Conservation (phyloP, 2,329 filamentous ascomycete species). For the Aspergillus transmontanensis region DNA sequence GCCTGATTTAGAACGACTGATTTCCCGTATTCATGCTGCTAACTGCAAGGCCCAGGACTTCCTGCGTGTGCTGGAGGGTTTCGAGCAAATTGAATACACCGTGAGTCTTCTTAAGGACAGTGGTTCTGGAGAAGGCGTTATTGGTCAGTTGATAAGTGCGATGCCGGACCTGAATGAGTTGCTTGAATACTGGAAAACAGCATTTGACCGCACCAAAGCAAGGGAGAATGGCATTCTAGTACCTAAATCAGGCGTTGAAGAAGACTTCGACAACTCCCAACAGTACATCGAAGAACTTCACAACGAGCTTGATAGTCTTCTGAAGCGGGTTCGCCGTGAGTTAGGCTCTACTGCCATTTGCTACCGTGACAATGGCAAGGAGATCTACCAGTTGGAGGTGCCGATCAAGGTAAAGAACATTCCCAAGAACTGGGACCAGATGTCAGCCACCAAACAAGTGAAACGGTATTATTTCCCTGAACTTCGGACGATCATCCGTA, state of each 20-base stretch:
- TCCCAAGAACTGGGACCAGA: conserved; percentile 87
- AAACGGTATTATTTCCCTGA: conserved; percentile 94
- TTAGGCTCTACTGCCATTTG: conserved; percentile 73
- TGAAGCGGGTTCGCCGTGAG: conserved; percentile 71
- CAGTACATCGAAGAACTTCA: conserved; percentile 76
- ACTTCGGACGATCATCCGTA: conserved; percentile 77
- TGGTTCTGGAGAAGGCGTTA: conserved; percentile 76
- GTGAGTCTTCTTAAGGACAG: conserved; percentile 76
- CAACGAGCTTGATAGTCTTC: conserved; percentile 67
- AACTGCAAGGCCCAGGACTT: conserved; percentile 92
- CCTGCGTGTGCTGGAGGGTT: conserved; percentile 88
- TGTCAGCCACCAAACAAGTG: conserved; percentile 88
- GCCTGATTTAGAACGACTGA: conserved; percentile 89
- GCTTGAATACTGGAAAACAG: conserved; percentile 83
- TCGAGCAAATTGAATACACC: conserved; percentile 96
- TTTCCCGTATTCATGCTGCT: conserved; percentile 90
- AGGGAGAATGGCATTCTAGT: conserved; percentile 80
- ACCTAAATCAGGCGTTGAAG: conserved; percentile 82
- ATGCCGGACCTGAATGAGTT: conserved; percentile 83
- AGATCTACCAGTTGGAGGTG: conserved; percentile 93
- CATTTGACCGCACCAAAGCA: conserved; percentile 82
- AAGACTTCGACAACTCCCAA: conserved; percentile 86
- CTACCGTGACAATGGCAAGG: conserved; percentile 87
- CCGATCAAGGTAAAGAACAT: conserved; percentile 80
- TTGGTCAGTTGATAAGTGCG: conserved; percentile 76